phyloP scores from a whole-genome alignment of 1,284 basidiomycete genomes.

The Melampsora americana region DNA sequence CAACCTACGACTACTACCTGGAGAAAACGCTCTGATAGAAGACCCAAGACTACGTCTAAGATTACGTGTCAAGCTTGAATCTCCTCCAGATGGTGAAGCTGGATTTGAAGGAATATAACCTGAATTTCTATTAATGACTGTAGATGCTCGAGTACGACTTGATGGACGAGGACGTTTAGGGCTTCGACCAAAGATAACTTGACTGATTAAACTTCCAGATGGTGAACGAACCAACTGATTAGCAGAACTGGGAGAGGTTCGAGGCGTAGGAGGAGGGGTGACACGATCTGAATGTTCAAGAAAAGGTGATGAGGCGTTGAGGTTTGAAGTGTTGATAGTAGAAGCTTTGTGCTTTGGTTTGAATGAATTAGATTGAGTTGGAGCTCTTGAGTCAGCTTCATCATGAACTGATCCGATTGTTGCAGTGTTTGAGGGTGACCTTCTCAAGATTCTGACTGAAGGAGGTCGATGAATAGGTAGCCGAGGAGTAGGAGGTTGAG shows the following conservation, averaged over 20 bases:
- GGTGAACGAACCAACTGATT: background rate
- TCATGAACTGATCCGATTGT: no score
- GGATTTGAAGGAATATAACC: background rate
- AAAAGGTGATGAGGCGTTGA: no score
- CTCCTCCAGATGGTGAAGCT: background rate
- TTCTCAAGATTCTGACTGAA: background rate
- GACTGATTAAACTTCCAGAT: background rate
- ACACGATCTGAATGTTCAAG: no score
- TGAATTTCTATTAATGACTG: background rate
- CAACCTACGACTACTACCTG: no score
- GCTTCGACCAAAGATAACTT: slow-evolving; percentile 1
- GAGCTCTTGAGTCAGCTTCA: no score
- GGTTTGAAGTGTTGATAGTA: no score
- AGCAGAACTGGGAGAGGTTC: background rate
- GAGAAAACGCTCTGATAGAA: no score
- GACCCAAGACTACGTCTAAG: no score
- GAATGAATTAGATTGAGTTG: no score
- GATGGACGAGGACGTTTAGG: background rate
- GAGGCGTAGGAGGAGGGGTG: background rate
- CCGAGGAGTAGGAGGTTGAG: slow-evolving; percentile 1
- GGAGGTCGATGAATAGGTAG: slow-evolving; percentile 2
- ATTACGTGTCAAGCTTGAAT: no score
- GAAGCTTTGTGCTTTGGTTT: no score
- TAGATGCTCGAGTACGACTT: background rate
- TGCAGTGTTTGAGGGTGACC: no score